Conservation (phyloP, 805 yeast species). For the Saturnispora galanensis region DNA sequence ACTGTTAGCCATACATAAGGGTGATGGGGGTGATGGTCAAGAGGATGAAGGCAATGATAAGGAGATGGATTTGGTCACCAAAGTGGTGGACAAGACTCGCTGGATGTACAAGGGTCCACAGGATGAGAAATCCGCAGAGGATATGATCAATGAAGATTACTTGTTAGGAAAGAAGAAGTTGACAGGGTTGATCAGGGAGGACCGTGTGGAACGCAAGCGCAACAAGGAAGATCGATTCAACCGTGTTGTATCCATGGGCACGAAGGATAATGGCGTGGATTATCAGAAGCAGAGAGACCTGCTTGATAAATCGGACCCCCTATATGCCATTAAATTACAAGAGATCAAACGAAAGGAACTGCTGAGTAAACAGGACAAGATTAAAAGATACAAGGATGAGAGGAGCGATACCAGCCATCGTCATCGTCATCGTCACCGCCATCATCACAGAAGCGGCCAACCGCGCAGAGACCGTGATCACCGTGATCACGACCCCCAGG, state of each 20-base stretch:
- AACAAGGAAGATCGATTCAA: no score
- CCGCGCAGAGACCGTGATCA: neutral
- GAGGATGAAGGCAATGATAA: conserved; percentile 20
- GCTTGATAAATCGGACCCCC: conserved; percentile 39
- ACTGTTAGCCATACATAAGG: conserved; percentile 28
- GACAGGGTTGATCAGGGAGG: conserved; percentile 22
- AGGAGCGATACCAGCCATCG: neutral
- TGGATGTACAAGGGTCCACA: conserved; percentile 78
- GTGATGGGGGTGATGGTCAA: conserved; percentile 28
- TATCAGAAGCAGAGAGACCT: conserved; percentile 12
- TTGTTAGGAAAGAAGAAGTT: conserved; percentile 43
- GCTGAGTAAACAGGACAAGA: conserved; percentile 8
- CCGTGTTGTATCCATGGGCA: no score
- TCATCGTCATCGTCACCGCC: neutral
- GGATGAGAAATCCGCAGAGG: conserved; percentile 14
- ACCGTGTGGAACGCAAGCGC: neutral
- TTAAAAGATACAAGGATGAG: neutral
- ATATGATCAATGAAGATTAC: conserved; percentile 38
- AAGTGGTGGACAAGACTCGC: conserved; percentile 38
- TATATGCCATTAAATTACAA: conserved; percentile 32
- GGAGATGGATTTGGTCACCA: conserved; percentile 14
- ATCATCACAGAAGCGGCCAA: neutral
- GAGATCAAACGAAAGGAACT: conserved; percentile 16
- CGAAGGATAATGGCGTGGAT: conserved; percentile 3
- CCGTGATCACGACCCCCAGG: neutral